Evolutionary conservation across 176 grass and related monocot species (phyloP).

Genomic region (Themeda triandra): DNA sequence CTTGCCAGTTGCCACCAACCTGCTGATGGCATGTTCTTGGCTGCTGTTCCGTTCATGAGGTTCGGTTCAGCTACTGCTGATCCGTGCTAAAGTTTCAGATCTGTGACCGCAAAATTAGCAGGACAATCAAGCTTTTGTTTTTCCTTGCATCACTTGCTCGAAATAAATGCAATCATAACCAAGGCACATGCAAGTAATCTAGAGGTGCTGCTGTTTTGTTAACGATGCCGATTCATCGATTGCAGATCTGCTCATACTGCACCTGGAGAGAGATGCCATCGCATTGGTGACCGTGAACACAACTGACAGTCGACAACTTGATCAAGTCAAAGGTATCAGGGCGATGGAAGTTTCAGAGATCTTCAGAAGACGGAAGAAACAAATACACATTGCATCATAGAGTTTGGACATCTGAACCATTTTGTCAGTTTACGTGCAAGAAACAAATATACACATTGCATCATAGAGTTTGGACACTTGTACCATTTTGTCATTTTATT

Average conservation of each 20-base stretch:
- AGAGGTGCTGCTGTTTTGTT: background rate
- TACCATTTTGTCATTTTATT: background rate
- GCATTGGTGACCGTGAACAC: background rate
- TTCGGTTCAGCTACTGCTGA: slow-evolving; percentile 26
- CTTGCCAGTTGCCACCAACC: slow-evolving; percentile 6
- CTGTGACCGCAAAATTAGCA: background rate
- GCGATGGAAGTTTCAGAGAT: background rate
- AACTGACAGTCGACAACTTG: slow-evolving; percentile 9
- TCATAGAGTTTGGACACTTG: background rate
- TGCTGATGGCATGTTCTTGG: background rate
- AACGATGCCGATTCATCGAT: background rate
- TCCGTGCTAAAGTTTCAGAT: slow-evolving; percentile 8
- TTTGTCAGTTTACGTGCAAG: background rate
- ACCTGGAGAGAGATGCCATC: slow-evolving; percentile 16
- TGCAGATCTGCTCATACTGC: slow-evolving; percentile 23
- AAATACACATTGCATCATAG: background rate
- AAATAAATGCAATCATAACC: background rate
- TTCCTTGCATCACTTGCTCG: background rate
- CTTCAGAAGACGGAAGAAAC: background rate
- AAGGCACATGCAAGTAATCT: slow-evolving; percentile 33
- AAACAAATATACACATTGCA: background rate
- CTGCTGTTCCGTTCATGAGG: background rate
- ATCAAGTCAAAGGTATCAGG: slow-evolving; percentile 13
- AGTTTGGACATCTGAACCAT: background rate
- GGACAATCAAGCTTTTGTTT: background rate